Conservation (phyloP, 495 filamentous ascomycete genomes). For the Symbiotaphrina buchneri region DNA sequence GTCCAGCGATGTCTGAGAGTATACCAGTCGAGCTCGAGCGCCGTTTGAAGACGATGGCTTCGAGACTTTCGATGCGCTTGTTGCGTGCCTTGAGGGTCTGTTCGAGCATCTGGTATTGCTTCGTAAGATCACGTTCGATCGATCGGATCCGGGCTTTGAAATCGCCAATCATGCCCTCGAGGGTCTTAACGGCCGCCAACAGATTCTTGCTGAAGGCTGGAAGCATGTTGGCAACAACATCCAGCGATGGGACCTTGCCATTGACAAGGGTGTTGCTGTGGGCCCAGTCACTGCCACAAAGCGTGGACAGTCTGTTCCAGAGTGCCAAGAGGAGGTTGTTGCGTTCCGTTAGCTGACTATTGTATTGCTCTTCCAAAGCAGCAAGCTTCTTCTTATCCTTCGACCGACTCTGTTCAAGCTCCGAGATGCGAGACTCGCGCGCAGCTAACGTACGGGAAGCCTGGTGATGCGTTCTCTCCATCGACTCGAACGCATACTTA, state of each 20-base stretch:
- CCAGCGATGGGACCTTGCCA: conserved; percentile 59
- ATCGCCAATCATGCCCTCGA: conserved; percentile 58
- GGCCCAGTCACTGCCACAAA: conserved; percentile 84
- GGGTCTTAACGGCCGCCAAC: conserved; percentile 61
- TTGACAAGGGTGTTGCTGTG: conserved; percentile 77
- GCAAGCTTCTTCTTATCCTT: conserved; percentile 54
- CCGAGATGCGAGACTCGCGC: conserved; percentile 61
- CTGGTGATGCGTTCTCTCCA: conserved; percentile 56
- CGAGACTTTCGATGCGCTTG: conserved; percentile 74
- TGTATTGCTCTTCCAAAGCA: conserved; percentile 51
- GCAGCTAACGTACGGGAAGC: conserved; percentile 60
- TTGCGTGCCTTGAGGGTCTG: conserved; percentile 52
- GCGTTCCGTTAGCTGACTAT: conserved; percentile 72
- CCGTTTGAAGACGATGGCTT: conserved; percentile 30
- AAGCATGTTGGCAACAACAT: conserved; percentile 52
- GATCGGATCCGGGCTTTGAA: conserved; percentile 61
- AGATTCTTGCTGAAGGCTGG: conserved; percentile 78
- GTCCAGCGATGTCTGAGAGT: conserved; percentile 22
- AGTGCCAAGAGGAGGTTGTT: conserved; percentile 67
- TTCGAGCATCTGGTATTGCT: conserved; percentile 76
- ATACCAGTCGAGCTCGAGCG: background rate
- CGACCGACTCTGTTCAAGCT: conserved; percentile 53
- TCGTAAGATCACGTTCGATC: conserved; percentile 75
- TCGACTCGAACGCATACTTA: conserved; percentile 66
- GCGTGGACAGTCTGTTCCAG: conserved; percentile 67